These are phyloP conservation scores for Hirschfeldia incana DNA, from an alignment of 345 rosid genomes.

Conservation along the genomic window DNA sequence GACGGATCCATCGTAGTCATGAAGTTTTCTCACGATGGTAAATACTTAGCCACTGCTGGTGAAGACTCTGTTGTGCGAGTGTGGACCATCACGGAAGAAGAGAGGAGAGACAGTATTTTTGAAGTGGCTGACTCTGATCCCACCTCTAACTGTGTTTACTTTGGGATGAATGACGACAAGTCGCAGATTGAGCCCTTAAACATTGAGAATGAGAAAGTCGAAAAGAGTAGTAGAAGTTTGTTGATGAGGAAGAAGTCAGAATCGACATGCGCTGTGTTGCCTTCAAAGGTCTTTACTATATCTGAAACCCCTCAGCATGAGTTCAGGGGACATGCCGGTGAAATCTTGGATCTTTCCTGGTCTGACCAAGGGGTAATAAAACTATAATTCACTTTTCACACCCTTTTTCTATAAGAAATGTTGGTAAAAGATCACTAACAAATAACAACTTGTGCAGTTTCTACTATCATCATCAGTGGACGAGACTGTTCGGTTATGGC, in stretches of 20 bases:
- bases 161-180: conserved; percentile 48
- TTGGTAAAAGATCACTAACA: not conserved
- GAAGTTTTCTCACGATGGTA: conserved; percentile 79
- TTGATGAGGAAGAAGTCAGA: conserved; percentile 50
- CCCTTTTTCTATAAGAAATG: not conserved
- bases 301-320: conserved; percentile 69
- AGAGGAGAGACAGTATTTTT: conserved; percentile 45
- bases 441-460: conserved; percentile 43
- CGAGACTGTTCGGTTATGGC: conserved; percentile 67
- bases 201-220: conserved; percentile 43
- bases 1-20: conserved; percentile 67
- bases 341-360: conserved; percentile 82
- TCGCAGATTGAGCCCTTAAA: conserved; percentile 52
- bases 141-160: conserved; percentile 45
- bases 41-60: conserved; percentile 71
- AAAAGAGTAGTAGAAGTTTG: conserved; percentile 41
- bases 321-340: conserved; percentile 63
- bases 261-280: conserved; percentile 61
- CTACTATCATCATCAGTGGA: conserved; percentile 69
- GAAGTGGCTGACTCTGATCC: conserved; percentile 52
- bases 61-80: conserved; percentile 71
- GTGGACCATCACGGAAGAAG: conserved; percentile 68
- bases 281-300: conserved; percentile 59
- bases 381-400: not conserved
- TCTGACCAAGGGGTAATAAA: conserved; percentile 62